A percentile compares a stretch with the other conserved stretches of the same genome.
These are phyloP conservation scores for Penicillium goetzii DNA, from an alignment of 495 filamentous ascomycete species.

Conservation along the genomic window DNA sequence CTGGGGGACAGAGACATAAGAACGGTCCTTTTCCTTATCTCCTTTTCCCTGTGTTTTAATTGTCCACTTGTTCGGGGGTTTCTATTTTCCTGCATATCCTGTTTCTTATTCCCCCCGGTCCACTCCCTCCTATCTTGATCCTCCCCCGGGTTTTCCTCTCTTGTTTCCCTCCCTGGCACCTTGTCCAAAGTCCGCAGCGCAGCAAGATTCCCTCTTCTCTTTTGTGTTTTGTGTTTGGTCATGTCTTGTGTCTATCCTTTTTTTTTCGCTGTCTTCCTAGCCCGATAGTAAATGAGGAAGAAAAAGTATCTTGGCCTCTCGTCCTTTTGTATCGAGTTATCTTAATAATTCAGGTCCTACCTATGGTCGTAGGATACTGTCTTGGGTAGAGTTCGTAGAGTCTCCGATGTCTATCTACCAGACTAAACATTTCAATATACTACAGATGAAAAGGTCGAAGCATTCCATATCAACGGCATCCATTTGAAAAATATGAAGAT, in stretches of 20 bases:
- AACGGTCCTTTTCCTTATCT: conserved; percentile 9
- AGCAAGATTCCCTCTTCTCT: conserved; percentile 50
- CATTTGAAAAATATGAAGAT: conserved; percentile 15
- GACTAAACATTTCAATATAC: not conserved
- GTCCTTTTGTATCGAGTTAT: not conserved
- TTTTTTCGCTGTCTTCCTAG: conserved; percentile 37
- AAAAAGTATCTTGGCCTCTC: conserved; percentile 38
- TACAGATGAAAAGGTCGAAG: conserved; percentile 1
- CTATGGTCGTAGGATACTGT: not conserved
- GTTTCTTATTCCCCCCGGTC: conserved; percentile 25
- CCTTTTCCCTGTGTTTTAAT: conserved; percentile 25
- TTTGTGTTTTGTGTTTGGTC: conserved; percentile 38
- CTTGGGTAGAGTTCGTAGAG: no score
- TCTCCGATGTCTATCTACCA: no score
- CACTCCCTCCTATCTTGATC: conserved; percentile 28
- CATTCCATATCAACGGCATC: conserved; percentile 29
- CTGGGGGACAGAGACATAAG: conserved; percentile 15
- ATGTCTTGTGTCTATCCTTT: conserved; percentile 35
- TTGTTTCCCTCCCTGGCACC: conserved; percentile 38
- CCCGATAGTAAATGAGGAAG: conserved; percentile 45
- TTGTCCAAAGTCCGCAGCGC: conserved; percentile 50
- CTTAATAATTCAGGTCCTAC: no score
- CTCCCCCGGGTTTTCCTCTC: conserved; percentile 14
- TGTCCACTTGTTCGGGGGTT: conserved; percentile 3
- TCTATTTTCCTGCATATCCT: conserved; percentile 26